A percentile compares a stretch with the other conserved stretches of the same genome.
Conservation (phyloP, 1,284 basidiomycete species). For the Athelia sp. region DNA sequence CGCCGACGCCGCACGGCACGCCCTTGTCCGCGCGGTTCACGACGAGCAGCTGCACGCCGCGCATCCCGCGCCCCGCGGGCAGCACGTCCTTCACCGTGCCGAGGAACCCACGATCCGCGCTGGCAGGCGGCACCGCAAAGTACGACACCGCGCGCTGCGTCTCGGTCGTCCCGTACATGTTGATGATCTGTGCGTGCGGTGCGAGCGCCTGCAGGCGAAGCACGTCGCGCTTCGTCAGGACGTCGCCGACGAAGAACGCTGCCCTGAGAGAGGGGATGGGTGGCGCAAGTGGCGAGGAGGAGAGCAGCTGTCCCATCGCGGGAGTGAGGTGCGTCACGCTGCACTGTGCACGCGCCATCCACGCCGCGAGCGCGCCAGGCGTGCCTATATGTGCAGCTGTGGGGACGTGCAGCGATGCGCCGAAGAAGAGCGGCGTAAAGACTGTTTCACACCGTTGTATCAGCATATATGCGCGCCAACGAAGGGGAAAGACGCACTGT, state of each 20-base stretch:
- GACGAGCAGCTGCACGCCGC: constrained; percentile 95
- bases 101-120: constrained; percentile 75
- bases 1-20: constrained; percentile 90
- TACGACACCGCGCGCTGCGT: constrained; percentile 99
- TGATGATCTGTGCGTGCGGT: constrained; percentile 90
- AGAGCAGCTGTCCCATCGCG: constrained; percentile 98
- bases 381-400: constrained; percentile 98
- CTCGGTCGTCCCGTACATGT: constrained; percentile 99
- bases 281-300: constrained; percentile 82
- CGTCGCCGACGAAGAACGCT: constrained; percentile 99
- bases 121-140: constrained; percentile 90
- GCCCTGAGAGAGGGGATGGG: constrained; percentile 85
- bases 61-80: constrained; percentile 97
- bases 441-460: constrained; percentile 43
- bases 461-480: background rate
- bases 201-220: constrained; percentile 93
- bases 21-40: constrained; percentile 92
- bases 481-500: constrained; percentile 62
- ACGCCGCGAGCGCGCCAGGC: constrained; percentile 94
- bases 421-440: constrained; percentile 98
- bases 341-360: constrained; percentile 92
- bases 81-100: constrained; percentile 97
- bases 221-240: constrained; percentile 98
- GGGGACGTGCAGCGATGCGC: constrained; percentile 93
- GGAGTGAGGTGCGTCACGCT: constrained; percentile 97